Base-by-base conservation (phyloP, 2,329 filamentous ascomycete species). In the Ceratocystis smalleyi region DNA sequence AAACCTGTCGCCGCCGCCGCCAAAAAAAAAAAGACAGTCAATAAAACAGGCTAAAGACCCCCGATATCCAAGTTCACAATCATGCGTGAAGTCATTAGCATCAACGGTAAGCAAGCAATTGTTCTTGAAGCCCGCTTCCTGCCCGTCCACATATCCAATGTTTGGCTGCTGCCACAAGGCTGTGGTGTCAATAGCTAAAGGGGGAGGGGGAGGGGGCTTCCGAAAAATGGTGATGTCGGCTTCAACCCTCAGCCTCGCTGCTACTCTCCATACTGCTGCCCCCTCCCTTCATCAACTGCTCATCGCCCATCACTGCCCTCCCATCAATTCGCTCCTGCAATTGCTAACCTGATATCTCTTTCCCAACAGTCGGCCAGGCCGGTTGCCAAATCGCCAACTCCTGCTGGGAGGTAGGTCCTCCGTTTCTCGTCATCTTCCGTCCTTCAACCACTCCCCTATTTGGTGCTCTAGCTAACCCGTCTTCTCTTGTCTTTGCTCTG, bases 301-400 rank as follows among this genome's bases (percentile, higher is more conserved):
- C 35, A 40, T 40, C 45, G n/a, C 45, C 5, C 17, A 49, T n/a
- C 45, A 49, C 19, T 15, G n/a, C 6, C 45, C 24, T 24, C 5
- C 45, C 45, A 7, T 19, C 7, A 17, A 12, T 17, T 30, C 51
- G 8, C 10, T 6, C 32, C 51, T 0, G 51, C 51, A 40, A 24
- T 61, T 61, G 47, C 45, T 61, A 61, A 64, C 57, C 12, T 15
- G 22, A 5, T 32, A 17, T 60, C 51, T 70, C 73, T 73, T 76
- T 68, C 27, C 72, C 62, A 74, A 74, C 77, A 99, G 94, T 99
- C 83, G 94, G 94, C 80, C 94, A 99, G 85, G 94, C 94, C 77
- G 94, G 94, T 88, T 97, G 94, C 86, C 94, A 99, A 79, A 99
- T 99, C 76, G 94, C 92, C 81, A 99, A 99, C 83, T 94, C 94